Conservation (phyloP, 441 rosid genomes). For the Arabidopsis lyrata region DNA sequence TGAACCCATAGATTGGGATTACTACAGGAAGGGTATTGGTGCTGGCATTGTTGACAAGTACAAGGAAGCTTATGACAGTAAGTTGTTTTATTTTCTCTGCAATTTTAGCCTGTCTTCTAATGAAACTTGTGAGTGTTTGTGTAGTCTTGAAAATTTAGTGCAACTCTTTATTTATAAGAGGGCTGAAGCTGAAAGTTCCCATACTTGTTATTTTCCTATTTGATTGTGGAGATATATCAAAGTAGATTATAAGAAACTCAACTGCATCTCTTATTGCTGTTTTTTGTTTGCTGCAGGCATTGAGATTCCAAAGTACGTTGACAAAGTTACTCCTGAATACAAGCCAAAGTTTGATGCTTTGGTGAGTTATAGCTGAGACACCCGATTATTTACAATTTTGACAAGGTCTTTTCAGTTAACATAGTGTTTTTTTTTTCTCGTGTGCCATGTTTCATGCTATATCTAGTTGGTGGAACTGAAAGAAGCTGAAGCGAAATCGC, state of each 20-base stretch:
- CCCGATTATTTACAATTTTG: not conserved
- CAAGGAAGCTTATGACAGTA: slow-evolving; percentile 91
- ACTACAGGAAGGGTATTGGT: slow-evolving; percentile 82
- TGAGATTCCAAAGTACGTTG: slow-evolving; percentile 85
- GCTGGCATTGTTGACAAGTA: slow-evolving; percentile 92
- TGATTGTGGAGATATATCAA: not conserved
- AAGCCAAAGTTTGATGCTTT: slow-evolving; percentile 87
- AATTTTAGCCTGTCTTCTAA: slow-evolving; percentile 1
- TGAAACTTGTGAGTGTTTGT: not conserved
- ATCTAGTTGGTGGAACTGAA: slow-evolving; percentile 82
- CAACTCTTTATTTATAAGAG: too few relatives aligned
- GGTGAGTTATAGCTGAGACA: slow-evolving; percentile 53
- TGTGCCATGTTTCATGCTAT: slow-evolving; percentile 29
- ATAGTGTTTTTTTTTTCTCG: not conserved
- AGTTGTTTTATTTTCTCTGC: slow-evolving; percentile 46
- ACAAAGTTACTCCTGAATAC: slow-evolving; percentile 88
- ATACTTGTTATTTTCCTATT: not conserved
- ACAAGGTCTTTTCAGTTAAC: not conserved
- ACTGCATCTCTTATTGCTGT: not conserved
- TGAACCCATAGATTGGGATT: slow-evolving; percentile 92
- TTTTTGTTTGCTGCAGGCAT: slow-evolving; percentile 56
- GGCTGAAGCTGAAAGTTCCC: slow-evolving; percentile 3
- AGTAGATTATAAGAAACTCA: slow-evolving; percentile 1
- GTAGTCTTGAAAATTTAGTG: not conserved
- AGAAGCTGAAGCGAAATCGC: slow-evolving; percentile 84